Base-by-base conservation (phyloP, 2,329 filamentous ascomycete species). In the Sclerotinia borealis region DNA sequence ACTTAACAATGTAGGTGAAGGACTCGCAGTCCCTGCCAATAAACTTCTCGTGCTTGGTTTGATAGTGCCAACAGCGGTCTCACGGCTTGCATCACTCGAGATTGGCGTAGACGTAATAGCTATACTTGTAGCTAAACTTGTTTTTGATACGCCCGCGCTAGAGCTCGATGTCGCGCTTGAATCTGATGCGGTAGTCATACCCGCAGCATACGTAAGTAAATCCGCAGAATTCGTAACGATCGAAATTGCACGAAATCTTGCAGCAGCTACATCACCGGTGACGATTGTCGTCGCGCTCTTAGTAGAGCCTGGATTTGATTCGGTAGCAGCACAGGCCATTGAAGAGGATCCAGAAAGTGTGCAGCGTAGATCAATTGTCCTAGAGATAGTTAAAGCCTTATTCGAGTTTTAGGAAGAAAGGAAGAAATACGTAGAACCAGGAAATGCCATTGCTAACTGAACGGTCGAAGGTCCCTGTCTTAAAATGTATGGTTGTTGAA, bases 401-500 rank as follows among this genome's bases (percentile, higher is more conserved):
- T 29, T 19, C 13, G 1, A 31, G 13, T 4, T 22, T 22, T 22
- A 11, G 11, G 1, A 15, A 19, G 2, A 4, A 6, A 3, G 25
- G 11, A 41, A 4, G 15, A 45, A 41, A 34, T 64, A 64, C 63
- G 29, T 51, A n/a, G 41, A 31, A 25, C 29, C 47, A 27, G 65
- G 55, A 17, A 65, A 59, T 22, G 60, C 60, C 47, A 69, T 64
- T 6, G 61, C 63, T 29, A 65, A 66, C 43, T 62, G 52, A 17
- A 66, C 43, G 2, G 67, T 69, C 7, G 34, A 43, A 9, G 65
- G 64, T 4, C 67, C 67, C 48, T 69, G 61, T n/a, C 63, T 64
- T 47, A 69, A n/a, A 3, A 64, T 67, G 19, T 66, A 67, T 29
- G 67, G 67, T 25, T 67, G 67, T 22, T 59, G 55, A 56, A 69